Evolutionary conservation across 148 eudicot species (phyloP).

Genomic region (Beta vulgaris): DNA sequence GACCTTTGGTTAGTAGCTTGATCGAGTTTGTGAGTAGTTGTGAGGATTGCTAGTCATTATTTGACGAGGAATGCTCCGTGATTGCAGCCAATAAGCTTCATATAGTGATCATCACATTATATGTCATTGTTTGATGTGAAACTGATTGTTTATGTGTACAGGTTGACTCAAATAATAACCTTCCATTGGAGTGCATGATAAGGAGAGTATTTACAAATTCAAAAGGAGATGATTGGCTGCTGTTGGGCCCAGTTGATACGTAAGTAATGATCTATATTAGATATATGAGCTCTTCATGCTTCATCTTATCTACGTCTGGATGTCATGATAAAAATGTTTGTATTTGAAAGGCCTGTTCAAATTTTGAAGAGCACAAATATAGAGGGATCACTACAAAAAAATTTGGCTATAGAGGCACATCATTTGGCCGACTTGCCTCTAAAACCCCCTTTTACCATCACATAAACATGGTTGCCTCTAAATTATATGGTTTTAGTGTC

Average conservation of each 20-base stretch:
- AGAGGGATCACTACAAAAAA: too few species aligned
- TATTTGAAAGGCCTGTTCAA: conserved; percentile 80
- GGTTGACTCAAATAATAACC: conserved; percentile 83
- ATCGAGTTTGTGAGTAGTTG: neutral
- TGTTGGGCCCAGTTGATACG: conserved; percentile 94
- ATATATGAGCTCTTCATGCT: neutral
- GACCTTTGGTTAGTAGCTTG: neutral
- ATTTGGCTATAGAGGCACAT: too few species aligned
- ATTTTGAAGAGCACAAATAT: conserved; percentile 78
- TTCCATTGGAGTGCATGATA: conserved; percentile 80
- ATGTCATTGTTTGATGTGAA: neutral
- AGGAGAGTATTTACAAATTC: conserved; percentile 86
- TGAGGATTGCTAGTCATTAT: neutral
- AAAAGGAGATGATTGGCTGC: conserved; percentile 80
- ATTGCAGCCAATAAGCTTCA: neutral
- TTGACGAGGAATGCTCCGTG: neutral
- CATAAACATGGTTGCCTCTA: too few species aligned
- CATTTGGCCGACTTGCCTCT: too few species aligned
- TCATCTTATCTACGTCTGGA: neutral
- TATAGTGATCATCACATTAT: neutral
- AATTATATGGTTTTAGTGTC: too few species aligned
- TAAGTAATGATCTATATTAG: conserved; percentile 41
- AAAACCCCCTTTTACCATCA: too few species aligned
- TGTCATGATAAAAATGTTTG: conserved; percentile 10
- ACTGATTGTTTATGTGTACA: conserved; percentile 28